phyloP scores from a whole-genome alignment of 768 basidiomycete genomes.

The Boletus tylopilopsis region DNA sequence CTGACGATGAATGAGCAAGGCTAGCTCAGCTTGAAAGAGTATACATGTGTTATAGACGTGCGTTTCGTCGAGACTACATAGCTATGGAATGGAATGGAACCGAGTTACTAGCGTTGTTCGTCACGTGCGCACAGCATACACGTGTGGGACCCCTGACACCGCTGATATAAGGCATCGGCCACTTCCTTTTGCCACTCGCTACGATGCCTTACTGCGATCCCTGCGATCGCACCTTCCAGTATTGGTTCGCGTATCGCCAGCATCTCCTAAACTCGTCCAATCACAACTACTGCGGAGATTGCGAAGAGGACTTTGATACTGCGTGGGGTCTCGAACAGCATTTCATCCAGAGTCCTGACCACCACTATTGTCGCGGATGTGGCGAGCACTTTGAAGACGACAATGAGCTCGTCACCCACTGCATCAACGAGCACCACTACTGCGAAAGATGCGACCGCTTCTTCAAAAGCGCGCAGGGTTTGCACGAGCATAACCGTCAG shows the following conservation, averaged over 20 bases:
- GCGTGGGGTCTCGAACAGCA: constrained; percentile 43
- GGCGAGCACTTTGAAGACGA: constrained; percentile 37
- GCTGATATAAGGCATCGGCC: neutral
- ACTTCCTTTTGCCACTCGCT: neutral
- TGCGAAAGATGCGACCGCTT: constrained; percentile 42
- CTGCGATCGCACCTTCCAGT: constrained; percentile 38
- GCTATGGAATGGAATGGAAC: no score
- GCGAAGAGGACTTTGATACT: constrained; percentile 43
- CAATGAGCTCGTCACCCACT: constrained; percentile 39
- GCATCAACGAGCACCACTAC: constrained; percentile 36
- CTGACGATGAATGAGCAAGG: no score
- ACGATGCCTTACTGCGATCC: constrained; percentile 36
- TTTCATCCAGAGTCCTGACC: constrained; percentile 45
- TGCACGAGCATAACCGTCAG: constrained; percentile 50
- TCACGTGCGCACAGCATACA: neutral
- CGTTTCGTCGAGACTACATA: no score
- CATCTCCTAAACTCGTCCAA: constrained; percentile 34
- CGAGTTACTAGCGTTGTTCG: no score
- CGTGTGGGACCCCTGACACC: neutral
- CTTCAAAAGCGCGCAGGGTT: constrained; percentile 37
- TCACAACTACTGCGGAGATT: constrained; percentile 47
- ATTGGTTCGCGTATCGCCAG: constrained; percentile 27
- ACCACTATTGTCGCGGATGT: constrained; percentile 54
- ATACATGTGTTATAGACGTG: no score
- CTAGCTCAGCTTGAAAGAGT: no score